Percentiles rank a stretch among this genome's conserved stretches.
Conservation (phyloP, 2,329 filamentous ascomycete genomes). For the Neopestalotiopsis clavispora region DNA sequence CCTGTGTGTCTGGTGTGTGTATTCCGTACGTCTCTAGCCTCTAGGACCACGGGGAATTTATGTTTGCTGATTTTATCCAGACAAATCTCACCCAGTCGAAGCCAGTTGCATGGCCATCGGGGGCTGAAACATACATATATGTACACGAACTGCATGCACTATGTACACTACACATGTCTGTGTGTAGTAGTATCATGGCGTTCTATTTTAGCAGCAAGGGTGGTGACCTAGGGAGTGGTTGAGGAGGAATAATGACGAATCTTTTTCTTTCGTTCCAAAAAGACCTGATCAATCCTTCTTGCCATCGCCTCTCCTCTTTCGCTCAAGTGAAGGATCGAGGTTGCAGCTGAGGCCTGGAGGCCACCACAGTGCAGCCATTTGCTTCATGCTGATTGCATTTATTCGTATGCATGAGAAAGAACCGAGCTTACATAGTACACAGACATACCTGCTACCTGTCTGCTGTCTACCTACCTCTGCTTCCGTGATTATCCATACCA, state of each 20-base stretch:
- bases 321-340: neutral
- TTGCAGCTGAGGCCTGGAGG: neutral
- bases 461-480: neutral
- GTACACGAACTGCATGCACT: neutral
- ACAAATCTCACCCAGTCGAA: neutral
- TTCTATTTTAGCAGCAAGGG: neutral
- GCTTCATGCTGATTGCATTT: neutral
- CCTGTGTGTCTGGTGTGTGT: neutral
- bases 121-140: neutral
- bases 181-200: neutral
- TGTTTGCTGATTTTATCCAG: slow-evolving; percentile 6
- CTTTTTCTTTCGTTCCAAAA: neutral
- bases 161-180: neutral
- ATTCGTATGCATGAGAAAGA: neutral
- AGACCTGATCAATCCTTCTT: neutral
- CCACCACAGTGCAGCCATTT: neutral
- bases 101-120: neutral
- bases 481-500: neutral
- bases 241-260: neutral
- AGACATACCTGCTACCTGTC: neutral
- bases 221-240: neutral
- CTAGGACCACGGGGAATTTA: slow-evolving; percentile 3
- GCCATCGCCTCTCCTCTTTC: neutral
- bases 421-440: neutral
- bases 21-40: neutral